A percentile compares a stretch with the other conserved stretches of the same genome.
Conservation (phyloP, 1,139 yeast species). For the Geotrichum candidum region DNA sequence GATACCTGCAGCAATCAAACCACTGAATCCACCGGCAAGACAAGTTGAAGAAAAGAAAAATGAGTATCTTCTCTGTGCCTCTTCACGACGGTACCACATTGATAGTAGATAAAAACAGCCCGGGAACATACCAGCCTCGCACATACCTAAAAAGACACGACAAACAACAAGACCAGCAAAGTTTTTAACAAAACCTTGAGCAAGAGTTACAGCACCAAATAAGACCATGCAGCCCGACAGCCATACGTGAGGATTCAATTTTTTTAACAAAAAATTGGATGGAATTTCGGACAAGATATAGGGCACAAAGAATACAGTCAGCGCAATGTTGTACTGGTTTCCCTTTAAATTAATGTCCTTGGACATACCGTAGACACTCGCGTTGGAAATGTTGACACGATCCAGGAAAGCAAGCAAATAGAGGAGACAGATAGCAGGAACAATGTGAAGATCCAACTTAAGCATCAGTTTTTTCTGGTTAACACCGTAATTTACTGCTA, state of each 20-base stretch:
- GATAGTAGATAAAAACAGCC: slow-evolving; percentile 30
- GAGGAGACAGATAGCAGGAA: slow-evolving; percentile 39
- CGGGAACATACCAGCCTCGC: slow-evolving; percentile 58
- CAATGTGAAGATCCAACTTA: slow-evolving; percentile 24
- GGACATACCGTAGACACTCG: slow-evolving; percentile 52
- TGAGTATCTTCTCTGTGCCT: slow-evolving; percentile 47
- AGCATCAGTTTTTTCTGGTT: slow-evolving; percentile 29
- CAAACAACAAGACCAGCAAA: slow-evolving; percentile 43
- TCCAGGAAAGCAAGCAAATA: slow-evolving; percentile 53
- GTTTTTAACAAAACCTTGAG: slow-evolving; percentile 41
- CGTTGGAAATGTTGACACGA: slow-evolving; percentile 55
- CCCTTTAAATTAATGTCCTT: slow-evolving; percentile 45
- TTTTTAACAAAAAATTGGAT: slow-evolving; percentile 38
- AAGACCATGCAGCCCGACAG: slow-evolving; percentile 45
- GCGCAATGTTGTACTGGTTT: slow-evolving; percentile 45
- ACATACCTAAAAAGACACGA: slow-evolving; percentile 50
- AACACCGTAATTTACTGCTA: slow-evolving; percentile 41
- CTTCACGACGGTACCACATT: slow-evolving; percentile 33
- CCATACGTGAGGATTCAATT: slow-evolving; percentile 37
- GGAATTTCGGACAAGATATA: slow-evolving; percentile 50
- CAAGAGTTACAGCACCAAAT: slow-evolving; percentile 49
- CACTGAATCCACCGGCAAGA: slow-evolving; percentile 39
- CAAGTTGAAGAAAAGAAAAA: slow-evolving; percentile 47
- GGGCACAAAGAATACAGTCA: slow-evolving; percentile 51
- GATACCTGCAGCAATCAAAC: slow-evolving; percentile 40